Base-by-base conservation (phyloP, 2,329 filamentous ascomycete genomes). In the Cercospora sesami region DNA sequence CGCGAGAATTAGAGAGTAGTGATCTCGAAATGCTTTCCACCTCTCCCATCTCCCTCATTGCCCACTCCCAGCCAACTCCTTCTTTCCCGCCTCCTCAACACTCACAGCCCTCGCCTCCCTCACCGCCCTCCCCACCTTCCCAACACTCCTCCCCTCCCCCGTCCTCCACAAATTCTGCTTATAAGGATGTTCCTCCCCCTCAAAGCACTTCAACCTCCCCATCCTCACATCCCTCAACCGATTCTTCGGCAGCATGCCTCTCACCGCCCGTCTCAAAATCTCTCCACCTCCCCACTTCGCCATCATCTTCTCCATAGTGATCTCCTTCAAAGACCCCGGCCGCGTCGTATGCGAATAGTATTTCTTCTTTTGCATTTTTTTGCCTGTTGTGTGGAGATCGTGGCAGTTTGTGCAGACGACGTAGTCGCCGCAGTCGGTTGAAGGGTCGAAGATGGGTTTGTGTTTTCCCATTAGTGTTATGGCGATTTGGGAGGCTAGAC, bases 191-290 rank as follows among this genome's bases (percentile, higher is more conserved):
- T 89, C 88, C 45, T 88, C 85, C n/a, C 94, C 93, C 82, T 99
- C 96, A 80, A 97, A 99, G 87, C 86, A 84, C 87, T 98, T 99
- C 78, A 99, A 82, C 74, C 95, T 86, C 42, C 90, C 92, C 82
- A 99, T 83, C 72, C 96, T 84, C 84, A 93, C 91, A 79, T 97
- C 93, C 75, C 94, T 85, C 77, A 99, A 82, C 76, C 94, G 84
- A 82, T 99, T 99, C 87, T 99, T 99, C 64, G 95, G 95, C 81
- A 99, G 81, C 95, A 99, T 99, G 60, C 96, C 96, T 78, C 91
- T 91, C 48, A 99, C 96, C 1, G 96, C 95, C 80, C 93, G 91
- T 76, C 93, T 86, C 78, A 99, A 81, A 42, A 99, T 90, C 85
- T 99, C 95, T 42, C 90, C 90, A 60, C 95, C 95, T 72, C 95